Conservation (phyloP, 2,329 filamentous ascomycete genomes). For the Aspergillus niger region DNA sequence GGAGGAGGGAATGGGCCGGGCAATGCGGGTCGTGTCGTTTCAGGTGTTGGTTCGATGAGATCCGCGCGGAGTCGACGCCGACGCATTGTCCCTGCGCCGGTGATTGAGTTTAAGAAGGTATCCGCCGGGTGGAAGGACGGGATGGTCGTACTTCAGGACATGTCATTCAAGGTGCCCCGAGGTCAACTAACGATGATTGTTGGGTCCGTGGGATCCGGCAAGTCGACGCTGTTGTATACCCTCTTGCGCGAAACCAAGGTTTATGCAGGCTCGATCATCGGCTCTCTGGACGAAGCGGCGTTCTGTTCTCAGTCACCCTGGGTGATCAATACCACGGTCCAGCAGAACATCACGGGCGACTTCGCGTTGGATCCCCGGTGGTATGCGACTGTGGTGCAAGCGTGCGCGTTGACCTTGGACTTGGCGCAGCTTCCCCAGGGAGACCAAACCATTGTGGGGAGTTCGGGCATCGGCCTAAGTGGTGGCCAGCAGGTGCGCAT, state of each 20-base stretch:
- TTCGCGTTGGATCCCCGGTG: constrained; percentile 20
- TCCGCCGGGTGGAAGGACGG: neutral
- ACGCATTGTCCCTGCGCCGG: neutral
- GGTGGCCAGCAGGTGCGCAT: neutral
- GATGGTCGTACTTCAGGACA: neutral
- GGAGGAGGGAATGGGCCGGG: too few relatives aligned
- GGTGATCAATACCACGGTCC: constrained; percentile 17
- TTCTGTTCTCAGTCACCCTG: constrained; percentile 21
- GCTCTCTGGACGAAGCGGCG: neutral
- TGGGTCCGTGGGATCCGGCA: constrained; percentile 29
- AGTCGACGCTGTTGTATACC: constrained; percentile 16
- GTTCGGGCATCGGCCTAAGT: neutral
- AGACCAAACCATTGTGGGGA: neutral
- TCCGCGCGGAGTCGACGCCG: neutral
- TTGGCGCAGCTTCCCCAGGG: neutral
- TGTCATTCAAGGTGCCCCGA: neutral
- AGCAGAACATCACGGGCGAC: constrained; percentile 26
- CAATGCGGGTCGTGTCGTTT: neutral
- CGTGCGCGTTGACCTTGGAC: neutral
- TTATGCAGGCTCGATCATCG: constrained; percentile 5
- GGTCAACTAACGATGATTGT: constrained; percentile 25
- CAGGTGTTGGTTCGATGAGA: neutral
- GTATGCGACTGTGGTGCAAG: constrained; percentile 26
- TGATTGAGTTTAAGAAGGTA: neutral
- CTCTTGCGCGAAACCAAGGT: constrained; percentile 20